Percentiles rank a stretch among this genome's conserved stretches.
These are phyloP conservation scores for Cladophialophora carrionii DNA, from an alignment of 2,329 filamentous ascomycete species.

Conservation along the genomic window DNA sequence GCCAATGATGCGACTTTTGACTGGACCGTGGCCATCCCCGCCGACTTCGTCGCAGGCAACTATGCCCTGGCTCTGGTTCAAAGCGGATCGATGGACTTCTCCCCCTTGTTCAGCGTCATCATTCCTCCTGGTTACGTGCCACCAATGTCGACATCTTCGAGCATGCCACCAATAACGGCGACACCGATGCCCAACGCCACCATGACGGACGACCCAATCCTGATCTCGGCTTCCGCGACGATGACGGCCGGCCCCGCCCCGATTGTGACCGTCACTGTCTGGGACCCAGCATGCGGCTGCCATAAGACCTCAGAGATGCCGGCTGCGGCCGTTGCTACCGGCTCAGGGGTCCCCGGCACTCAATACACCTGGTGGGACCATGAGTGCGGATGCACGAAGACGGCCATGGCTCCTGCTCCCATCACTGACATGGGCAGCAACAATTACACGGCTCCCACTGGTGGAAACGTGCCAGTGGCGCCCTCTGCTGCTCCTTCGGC, in stretches of 20 bases:
- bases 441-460: slow-evolving; percentile 27
- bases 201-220: slow-evolving; percentile 20
- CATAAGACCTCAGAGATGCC: slow-evolving; percentile 28
- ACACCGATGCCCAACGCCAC: slow-evolving; percentile 3
- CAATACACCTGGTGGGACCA: slow-evolving; percentile 34
- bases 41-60: slow-evolving; percentile 29
- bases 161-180: background rate
- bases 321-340: slow-evolving; percentile 21
- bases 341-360: slow-evolving; percentile 19
- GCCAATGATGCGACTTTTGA: slow-evolving; percentile 25
- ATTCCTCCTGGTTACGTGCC: background rate
- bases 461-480: slow-evolving; percentile 25
- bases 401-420: slow-evolving; percentile 27
- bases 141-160: slow-evolving; percentile 9
- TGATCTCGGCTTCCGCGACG: slow-evolving; percentile 16
- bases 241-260: background rate
- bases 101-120: slow-evolving; percentile 22
- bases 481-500: background rate
- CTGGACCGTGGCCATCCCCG: slow-evolving; percentile 32
- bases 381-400: slow-evolving; percentile 31
- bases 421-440: slow-evolving; percentile 21
- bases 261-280: slow-evolving; percentile 33
- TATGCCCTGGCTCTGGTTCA: slow-evolving; percentile 34
- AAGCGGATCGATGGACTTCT: slow-evolving; percentile 22
- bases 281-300: slow-evolving; percentile 33